A percentile compares a stretch with the other conserved stretches of the same genome.
phyloP scores from a whole-genome alignment of 2,329 filamentous ascomycete species.

The Nemania diffusa region DNA sequence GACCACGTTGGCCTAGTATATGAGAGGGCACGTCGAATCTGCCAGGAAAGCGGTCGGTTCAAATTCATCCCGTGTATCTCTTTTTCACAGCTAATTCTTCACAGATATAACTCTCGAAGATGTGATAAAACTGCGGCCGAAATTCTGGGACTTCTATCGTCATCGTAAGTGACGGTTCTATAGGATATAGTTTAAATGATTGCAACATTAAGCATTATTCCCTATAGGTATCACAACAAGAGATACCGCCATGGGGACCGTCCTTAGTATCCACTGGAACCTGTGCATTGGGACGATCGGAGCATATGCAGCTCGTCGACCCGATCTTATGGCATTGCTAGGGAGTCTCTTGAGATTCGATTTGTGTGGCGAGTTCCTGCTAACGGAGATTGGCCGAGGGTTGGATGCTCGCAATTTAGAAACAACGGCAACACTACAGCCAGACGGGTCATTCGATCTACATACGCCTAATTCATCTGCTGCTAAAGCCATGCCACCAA shows the following conservation, averaged over 20 bases:
- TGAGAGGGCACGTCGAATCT: conserved; percentile 33
- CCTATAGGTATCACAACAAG: conserved; percentile 28
- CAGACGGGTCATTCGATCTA: conserved; percentile 45
- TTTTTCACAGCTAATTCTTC: not conserved
- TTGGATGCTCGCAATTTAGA: conserved; percentile 53
- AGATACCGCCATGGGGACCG: conserved; percentile 39
- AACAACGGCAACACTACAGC: conserved; percentile 50
- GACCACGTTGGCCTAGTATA: conserved; percentile 31
- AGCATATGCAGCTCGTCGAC: conserved; percentile 29
- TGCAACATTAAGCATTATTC: not conserved
- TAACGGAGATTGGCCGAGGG: conserved; percentile 55
- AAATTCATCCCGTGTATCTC: fast-evolving
- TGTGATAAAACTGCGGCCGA: conserved; percentile 38
- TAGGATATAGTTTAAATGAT: not conserved
- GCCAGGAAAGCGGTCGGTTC: conserved; percentile 31
- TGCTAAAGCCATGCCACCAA: conserved; percentile 49
- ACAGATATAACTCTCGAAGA: conserved; percentile 39
- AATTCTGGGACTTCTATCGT: conserved; percentile 44
- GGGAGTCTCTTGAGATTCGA: conserved; percentile 41
- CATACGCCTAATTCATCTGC: conserved; percentile 47
- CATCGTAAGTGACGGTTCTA: conserved; percentile 36
- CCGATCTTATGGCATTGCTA: conserved; percentile 35
- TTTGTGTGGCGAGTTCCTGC: conserved; percentile 50
- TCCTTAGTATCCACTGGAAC: conserved; percentile 49
- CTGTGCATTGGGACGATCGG: conserved; percentile 47